Conservation (phyloP, 2,329 filamentous ascomycete species). For the Cladophialophora psammophila region DNA sequence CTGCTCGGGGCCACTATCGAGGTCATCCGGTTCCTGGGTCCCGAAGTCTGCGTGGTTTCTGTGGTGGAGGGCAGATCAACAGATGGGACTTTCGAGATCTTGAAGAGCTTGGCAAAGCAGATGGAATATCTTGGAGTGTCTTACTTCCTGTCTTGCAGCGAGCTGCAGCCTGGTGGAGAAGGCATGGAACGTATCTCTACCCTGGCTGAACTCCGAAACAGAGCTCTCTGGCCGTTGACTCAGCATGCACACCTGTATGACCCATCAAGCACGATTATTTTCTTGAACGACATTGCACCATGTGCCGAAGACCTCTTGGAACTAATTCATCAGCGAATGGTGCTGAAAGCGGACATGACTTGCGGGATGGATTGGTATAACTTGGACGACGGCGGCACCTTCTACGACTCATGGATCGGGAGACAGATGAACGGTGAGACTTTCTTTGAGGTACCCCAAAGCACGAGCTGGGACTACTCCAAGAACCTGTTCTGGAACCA, state of each 20-base stretch:
- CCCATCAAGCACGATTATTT: slow-evolving; percentile 56
- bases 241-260: slow-evolving; percentile 39
- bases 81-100: slow-evolving; percentile 62
- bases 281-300: slow-evolving; percentile 62
- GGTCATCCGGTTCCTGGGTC: slow-evolving; percentile 59
- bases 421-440: slow-evolving; percentile 61
- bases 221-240: slow-evolving; percentile 59
- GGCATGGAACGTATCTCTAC: slow-evolving; percentile 55
- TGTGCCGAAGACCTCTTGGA: slow-evolving; percentile 66
- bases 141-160: slow-evolving; percentile 46
- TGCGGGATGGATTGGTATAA: slow-evolving; percentile 68
- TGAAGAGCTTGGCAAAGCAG: slow-evolving; percentile 51
- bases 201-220: slow-evolving; percentile 61
- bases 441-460: slow-evolving; percentile 62
- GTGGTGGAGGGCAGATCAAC: slow-evolving; percentile 64
- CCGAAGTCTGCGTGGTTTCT: slow-evolving; percentile 60
- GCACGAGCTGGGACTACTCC: slow-evolving; percentile 59
- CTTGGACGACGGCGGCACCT: slow-evolving; percentile 51
- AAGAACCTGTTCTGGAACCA: slow-evolving; percentile 64
- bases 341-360: slow-evolving; percentile 61
- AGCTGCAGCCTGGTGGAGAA: slow-evolving; percentile 51
- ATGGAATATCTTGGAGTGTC: slow-evolving; percentile 46
- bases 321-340: slow-evolving; percentile 57
- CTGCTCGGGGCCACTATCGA: slow-evolving; percentile 62
- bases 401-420: slow-evolving; percentile 66